These are phyloP conservation scores for Colletotrichum coccodes DNA, from an alignment of 2,329 filamentous ascomycete genomes.

Conservation along the genomic window DNA sequence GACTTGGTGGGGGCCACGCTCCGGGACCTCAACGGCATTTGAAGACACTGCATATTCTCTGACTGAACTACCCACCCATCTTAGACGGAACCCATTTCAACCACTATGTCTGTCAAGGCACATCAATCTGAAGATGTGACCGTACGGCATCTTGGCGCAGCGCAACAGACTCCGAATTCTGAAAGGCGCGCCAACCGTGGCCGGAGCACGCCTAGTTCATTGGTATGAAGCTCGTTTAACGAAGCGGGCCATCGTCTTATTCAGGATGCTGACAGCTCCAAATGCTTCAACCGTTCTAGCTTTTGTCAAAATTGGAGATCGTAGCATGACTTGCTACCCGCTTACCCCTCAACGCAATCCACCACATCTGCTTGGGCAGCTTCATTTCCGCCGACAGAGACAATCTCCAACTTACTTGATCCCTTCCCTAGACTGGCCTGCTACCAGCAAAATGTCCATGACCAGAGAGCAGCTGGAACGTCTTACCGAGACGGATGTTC, in stretches of 20 bases:
- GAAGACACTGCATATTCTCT: too few species aligned
- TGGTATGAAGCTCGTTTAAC: not conserved
- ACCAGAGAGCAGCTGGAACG: not conserved
- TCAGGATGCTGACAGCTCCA: not conserved
- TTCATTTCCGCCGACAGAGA: not conserved
- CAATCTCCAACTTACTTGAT: not conserved
- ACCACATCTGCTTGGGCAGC: not conserved
- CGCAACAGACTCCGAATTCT: not conserved
- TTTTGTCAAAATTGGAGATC: not conserved
- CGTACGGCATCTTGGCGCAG: not conserved
- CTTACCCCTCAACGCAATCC: not conserved
- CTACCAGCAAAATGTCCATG: not conserved
- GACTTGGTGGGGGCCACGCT: too few species aligned
- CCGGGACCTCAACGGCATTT: too few species aligned
- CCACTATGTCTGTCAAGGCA: too few species aligned
- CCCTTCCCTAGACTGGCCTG: not conserved
- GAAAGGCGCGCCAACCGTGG: not conserved
- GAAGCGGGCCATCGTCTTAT: not conserved
- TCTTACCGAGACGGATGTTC: constrained; percentile 55
- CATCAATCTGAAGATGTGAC: not conserved
- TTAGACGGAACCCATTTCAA: not conserved
- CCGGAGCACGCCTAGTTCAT: not conserved
- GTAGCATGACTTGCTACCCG: not conserved
- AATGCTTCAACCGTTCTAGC: not conserved
- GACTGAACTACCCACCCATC: not conserved